These are phyloP conservation scores for Penicillium rolfsii DNA, from an alignment of 2,329 filamentous ascomycete species.

Conservation along the genomic window DNA sequence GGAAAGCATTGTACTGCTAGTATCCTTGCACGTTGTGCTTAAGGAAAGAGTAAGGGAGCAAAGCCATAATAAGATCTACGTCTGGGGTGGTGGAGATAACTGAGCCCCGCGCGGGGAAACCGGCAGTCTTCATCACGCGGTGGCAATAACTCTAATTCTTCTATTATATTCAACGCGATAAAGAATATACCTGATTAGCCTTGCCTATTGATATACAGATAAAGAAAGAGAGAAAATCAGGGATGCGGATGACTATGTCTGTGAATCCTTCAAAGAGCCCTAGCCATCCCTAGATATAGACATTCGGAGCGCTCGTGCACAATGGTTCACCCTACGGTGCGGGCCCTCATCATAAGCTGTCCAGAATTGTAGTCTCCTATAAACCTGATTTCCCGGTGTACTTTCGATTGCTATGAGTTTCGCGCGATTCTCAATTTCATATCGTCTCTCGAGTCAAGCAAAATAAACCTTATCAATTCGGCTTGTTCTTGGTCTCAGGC, in stretches of 20 bases:
- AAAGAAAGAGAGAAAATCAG: background rate
- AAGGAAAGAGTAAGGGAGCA: background rate
- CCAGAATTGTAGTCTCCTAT: background rate
- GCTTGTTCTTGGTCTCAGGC: background rate
- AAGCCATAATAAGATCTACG: background rate
- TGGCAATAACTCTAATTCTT: background rate
- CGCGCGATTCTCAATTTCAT: background rate
- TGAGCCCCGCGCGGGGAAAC: background rate
- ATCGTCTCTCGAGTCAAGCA: background rate
- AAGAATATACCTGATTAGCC: background rate
- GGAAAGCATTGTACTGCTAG: background rate
- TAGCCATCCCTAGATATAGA: background rate
- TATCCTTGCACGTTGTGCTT: background rate
- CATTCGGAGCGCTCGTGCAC: background rate
- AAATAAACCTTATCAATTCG: background rate
- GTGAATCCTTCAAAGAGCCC: background rate
- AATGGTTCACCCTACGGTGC: background rate
- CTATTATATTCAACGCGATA: background rate
- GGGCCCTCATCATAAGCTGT: background rate
- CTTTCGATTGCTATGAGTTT: background rate
- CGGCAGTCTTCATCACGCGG: background rate
- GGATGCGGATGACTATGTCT: background rate
- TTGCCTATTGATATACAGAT: background rate
- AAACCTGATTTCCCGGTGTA: background rate
- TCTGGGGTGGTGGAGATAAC: background rate